Evolutionary conservation across 495 filamentous ascomycete genomes (phyloP).

Genomic region (Haplographium delicatum): DNA sequence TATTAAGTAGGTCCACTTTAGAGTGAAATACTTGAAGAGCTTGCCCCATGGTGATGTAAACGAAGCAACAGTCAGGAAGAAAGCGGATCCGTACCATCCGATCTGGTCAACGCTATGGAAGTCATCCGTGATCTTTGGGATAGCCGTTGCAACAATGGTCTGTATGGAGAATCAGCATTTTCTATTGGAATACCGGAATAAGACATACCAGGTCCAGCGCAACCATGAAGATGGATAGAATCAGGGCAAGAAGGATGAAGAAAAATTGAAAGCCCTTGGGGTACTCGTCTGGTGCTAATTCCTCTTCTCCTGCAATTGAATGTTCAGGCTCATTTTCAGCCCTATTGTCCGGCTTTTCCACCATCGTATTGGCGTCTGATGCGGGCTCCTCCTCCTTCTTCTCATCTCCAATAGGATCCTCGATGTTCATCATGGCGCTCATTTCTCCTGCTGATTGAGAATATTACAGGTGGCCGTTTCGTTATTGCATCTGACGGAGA

Average conservation of each 20-base stretch:
- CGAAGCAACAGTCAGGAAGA: conserved; percentile 39
- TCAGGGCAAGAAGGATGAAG: conserved; percentile 7
- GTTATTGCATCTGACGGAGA: not conserved
- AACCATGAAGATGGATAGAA: conserved; percentile 10
- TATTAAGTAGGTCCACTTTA: conserved; percentile 43
- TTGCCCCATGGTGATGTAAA: conserved; percentile 41
- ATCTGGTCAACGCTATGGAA: conserved; percentile 41
- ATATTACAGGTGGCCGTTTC: not conserved
- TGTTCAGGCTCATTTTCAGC: not conserved
- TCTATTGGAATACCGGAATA: not conserved
- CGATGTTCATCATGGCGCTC: not conserved
- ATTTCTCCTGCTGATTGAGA: not conserved
- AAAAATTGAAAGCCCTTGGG: conserved; percentile 5
- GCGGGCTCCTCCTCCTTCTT: not conserved
- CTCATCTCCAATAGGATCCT: not conserved
- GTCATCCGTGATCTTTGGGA: conserved; percentile 43
- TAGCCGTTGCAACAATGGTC: conserved; percentile 51
- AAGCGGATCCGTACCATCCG: conserved; percentile 50
- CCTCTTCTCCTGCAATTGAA: not conserved
- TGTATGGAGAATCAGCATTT: not conserved
- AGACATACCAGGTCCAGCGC: conserved; percentile 8
- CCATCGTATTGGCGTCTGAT: conserved; percentile 9
- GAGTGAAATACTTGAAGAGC: conserved; percentile 26
- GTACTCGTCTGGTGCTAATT: conserved; percentile 1
- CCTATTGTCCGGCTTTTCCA: not conserved